Conservation (phyloP, 2,329 filamentous ascomycete species). For the Pseudogymnoascus sp. region DNA sequence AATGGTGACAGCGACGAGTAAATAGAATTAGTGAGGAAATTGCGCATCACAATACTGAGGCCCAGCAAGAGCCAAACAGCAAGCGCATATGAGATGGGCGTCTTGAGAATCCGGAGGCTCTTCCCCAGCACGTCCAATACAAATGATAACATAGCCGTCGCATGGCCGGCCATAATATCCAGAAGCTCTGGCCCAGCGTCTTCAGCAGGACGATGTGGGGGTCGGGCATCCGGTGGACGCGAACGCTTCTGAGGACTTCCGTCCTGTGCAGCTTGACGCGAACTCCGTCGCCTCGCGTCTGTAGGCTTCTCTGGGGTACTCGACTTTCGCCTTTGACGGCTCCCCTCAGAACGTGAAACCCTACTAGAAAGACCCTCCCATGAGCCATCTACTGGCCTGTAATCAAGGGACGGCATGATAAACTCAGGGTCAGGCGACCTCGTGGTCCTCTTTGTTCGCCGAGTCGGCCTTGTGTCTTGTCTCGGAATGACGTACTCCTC, state of each 20-base stretch:
- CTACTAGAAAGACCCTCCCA: slow-evolving; percentile 20
- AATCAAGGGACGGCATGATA: slow-evolving; percentile 27
- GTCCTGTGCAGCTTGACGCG: slow-evolving; percentile 14
- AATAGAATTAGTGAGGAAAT: slow-evolving; percentile 53
- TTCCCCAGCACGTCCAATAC: slow-evolving; percentile 47
- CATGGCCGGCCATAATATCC: slow-evolving; percentile 20
- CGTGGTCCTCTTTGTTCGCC: slow-evolving; percentile 3
- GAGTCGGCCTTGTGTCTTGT: slow-evolving; percentile 1
- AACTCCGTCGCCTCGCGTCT: slow-evolving; percentile 17
- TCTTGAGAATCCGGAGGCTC: slow-evolving; percentile 54
- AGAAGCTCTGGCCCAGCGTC: not conserved
- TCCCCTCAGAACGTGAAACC: slow-evolving; percentile 12
- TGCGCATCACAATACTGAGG: slow-evolving; percentile 49
- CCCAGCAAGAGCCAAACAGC: slow-evolving; percentile 54
- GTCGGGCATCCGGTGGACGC: not conserved
- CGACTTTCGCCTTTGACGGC: slow-evolving; percentile 10
- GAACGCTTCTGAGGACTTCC: slow-evolving; percentile 20
- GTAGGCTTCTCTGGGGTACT: slow-evolving; percentile 14
- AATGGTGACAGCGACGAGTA: slow-evolving; percentile 57
- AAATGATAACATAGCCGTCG: slow-evolving; percentile 35
- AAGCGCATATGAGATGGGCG: slow-evolving; percentile 53
- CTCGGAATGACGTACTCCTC: not conserved
- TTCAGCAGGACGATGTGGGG: not conserved
- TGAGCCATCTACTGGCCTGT: slow-evolving; percentile 24
- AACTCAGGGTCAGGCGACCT: slow-evolving; percentile 27